Evolutionary conservation across 495 filamentous ascomycete species (phyloP), one percentile per base, ranked within the genome.

Genomic region (Coniosporium apollinis): DNA sequence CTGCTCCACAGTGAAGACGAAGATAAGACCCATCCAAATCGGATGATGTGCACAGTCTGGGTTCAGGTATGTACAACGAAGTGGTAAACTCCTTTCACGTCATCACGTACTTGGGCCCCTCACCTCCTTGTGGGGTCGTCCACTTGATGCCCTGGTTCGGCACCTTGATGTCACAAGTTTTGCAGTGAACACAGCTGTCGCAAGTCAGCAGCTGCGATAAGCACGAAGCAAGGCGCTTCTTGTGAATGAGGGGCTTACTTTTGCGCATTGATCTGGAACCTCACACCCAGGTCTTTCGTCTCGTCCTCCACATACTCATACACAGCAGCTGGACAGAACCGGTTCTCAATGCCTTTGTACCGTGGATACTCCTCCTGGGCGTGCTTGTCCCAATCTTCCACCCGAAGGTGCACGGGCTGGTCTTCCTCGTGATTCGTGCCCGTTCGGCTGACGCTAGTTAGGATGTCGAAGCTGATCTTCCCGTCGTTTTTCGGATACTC

Each of bases 341-440:
- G 68, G 47, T 89, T 94, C 67, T 99, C 89, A 1, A 99, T 45
- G 1, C 89, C 89, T 62, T 93, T 77, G 56, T 82, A 99, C 44
- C 69, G 61, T 6, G 89, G 89, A 66, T 72, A 99, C 34, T 81
- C 77, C 46, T 72, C 68, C 32, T 74, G 60, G 5, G 79, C 77
- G 57, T 99, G 91, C 55, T 72, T 70, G 28, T 92, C 82, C 85
- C 86, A 94, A 52, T 96, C 85, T 57, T 75, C 67, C 39, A 97
- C 91, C 59, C 87, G 80, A 45, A 99, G 60, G 53, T 99, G 89
- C 30, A 91, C 82, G 0, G 89, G 89, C 60, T 99, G 86, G 57
- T 99, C 89, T 58, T 99, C 89, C 57, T 96, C 91, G 55, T 99
- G 89, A 57, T 96, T 99, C 25, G 89, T 99, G 1, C 89, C 91